A percentile compares a stretch with the other conserved stretches of the same genome.
Evolutionary conservation across 257 asterid genomes (phyloP).

Genomic region (Agastache rugosa): DNA sequence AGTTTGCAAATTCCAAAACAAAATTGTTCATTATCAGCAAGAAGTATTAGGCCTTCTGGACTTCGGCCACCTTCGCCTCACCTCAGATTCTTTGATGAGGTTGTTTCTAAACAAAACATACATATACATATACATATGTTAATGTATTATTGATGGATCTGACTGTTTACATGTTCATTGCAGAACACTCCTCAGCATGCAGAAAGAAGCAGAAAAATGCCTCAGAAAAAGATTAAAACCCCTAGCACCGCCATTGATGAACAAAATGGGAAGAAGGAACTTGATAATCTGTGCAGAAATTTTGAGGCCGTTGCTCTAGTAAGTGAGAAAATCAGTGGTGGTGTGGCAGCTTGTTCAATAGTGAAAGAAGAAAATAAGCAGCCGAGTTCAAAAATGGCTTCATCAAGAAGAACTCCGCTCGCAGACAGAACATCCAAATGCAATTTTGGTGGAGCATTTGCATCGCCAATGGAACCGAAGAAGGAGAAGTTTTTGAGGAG

Average conservation of each 20-base stretch:
- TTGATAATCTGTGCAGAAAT: conserved; percentile 48
- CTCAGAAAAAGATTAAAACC: conserved; percentile 37
- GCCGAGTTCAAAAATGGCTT: not conserved
- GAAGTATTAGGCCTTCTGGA: conserved; percentile 49
- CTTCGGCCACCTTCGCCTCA: conserved; percentile 70
- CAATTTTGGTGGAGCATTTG: conserved; percentile 35
- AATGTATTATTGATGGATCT: not conserved
- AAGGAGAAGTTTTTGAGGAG: conserved; percentile 38
- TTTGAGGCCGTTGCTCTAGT: conserved; percentile 56
- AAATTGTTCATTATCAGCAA: conserved; percentile 19
- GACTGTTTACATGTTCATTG: not conserved
- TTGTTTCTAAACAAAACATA: not conserved
- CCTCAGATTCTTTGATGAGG: conserved; percentile 69
- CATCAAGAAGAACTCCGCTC: conserved; percentile 57
- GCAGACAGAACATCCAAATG: conserved; percentile 50
- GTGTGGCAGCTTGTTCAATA: not conserved
- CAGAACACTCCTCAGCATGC: conserved; percentile 28
- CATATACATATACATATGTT: too few relatives aligned
- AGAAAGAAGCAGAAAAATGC: conserved; percentile 38
- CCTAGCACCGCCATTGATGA: conserved; percentile 16
- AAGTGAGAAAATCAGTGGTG: not conserved
- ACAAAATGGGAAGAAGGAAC: conserved; percentile 32
- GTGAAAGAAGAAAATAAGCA: conserved; percentile 26
- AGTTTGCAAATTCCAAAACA: conserved; percentile 21
- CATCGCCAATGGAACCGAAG: conserved; percentile 21